Base-by-base conservation (phyloP, 208 protist genomes). In the Herpetomonas samuelpessoai region DNA sequence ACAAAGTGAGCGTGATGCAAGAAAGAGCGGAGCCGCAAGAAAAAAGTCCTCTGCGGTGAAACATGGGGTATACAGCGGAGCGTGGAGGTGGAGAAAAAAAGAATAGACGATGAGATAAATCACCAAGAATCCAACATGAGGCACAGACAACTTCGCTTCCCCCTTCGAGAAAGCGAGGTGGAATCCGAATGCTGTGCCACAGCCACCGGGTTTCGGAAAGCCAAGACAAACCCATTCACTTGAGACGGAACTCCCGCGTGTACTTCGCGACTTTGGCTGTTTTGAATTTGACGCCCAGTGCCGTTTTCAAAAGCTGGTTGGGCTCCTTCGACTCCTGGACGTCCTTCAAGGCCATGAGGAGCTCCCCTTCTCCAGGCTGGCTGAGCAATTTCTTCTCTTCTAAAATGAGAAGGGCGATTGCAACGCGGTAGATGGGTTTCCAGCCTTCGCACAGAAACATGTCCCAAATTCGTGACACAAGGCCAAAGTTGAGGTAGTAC, bases 391-490 rank as follows among this genome's bases (percentile, higher is more conserved):
- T 60, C 44, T 61, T 50, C 58, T 79, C 52, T 22, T 93, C 76
- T 2, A 91, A 56, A 41, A 82, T 72, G 26, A 97, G 57, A n/a
- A 97, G 65, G 25, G 81, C 74, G 16, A 97, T 65, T 0, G 86
- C 86, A 19, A 95, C 62, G 41, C 91, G 88, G 65, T 81, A 92
- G 19, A 97, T 87, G 35, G 86, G 71, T 60, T 97, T 97, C 88
- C 91, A 97, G 27, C 91, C 91, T 65, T 97, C 91, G 57, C 82
- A 93, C 60, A 97, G 56, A 64, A 97, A 97, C 80, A 92, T 91
- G 70, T 97, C 91, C 87, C 88, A 94, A 30, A 97, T 91, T 44
- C 88, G 84, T 14, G 69, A 83, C 31, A 94, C 61, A 12, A 96
- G 71, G 41, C 55, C 54, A 62, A 92, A 92, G 57, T 86, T 89